Conservation (phyloP, 2,329 filamentous ascomycete genomes). For the Alternaria rosae region DNA sequence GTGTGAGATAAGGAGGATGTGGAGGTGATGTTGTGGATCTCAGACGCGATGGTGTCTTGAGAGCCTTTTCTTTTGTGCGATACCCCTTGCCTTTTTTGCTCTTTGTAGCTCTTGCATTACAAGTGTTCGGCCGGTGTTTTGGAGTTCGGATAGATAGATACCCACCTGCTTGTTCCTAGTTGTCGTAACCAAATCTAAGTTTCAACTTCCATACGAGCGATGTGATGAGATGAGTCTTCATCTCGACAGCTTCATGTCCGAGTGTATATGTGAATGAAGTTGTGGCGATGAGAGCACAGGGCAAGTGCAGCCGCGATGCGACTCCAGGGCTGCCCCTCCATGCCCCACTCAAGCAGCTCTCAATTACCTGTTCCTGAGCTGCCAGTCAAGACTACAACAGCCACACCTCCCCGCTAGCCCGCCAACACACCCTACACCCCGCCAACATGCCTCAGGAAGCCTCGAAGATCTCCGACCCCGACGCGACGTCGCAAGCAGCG, state of each 20-base stretch:
- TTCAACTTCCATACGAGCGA: no score
- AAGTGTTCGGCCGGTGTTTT: neutral
- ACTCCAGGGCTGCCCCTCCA: constrained; percentile 2
- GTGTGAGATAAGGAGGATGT: neutral
- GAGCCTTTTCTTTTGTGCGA: neutral
- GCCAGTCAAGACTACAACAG: constrained; percentile 6
- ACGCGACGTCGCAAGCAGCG: constrained; percentile 57
- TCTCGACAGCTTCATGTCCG: no score
- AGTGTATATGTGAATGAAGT: neutral
- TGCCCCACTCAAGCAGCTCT: constrained; percentile 17
- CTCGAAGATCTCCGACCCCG: constrained; percentile 67
- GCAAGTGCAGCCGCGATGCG: neutral
- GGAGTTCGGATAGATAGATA: neutral
- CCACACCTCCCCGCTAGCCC: constrained; percentile 29
- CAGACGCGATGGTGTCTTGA: neutral
- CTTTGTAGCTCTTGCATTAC: neutral
- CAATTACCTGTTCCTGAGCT: constrained; percentile 20
- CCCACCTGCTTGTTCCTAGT: neutral
- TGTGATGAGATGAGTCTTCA: no score
- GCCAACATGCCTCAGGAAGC: constrained; percentile 57
- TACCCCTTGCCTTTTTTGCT: neutral
- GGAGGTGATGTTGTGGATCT: neutral
- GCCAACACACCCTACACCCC: neutral
- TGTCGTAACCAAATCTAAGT: no score
- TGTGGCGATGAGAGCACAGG: constrained; percentile 3